Evolutionary conservation across 371 early-diverging fungal species (phyloP).

Genomic region (Mortierella polycephala): DNA sequence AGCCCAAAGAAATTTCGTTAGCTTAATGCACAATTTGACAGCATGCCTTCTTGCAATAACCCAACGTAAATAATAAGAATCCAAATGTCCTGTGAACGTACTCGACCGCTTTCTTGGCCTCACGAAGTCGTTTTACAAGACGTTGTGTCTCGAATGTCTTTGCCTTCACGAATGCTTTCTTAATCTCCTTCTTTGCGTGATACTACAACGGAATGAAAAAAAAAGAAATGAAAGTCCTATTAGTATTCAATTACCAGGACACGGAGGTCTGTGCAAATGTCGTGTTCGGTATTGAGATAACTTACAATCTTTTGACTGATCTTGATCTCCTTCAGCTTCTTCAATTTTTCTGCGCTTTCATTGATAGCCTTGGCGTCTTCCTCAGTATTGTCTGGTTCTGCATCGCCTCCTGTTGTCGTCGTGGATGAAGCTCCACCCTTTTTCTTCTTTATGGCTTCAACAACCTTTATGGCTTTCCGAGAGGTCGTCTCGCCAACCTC

Average conservation of each 20-base stretch:
- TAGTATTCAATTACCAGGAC: neutral
- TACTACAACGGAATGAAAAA: constrained; percentile 12
- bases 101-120: constrained; percentile 38
- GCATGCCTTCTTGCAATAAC: neutral
- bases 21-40: no score
- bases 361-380: constrained; percentile 3
- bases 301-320: constrained; percentile 56
- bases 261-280: no score
- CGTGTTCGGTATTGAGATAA: neutral
- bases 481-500: constrained; percentile 57
- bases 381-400: constrained; percentile 39
- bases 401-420: constrained; percentile 14
- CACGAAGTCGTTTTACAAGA: constrained; percentile 37
- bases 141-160: constrained; percentile 38
- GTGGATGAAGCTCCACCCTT: neutral
- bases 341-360: constrained; percentile 25
- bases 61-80: neutral
- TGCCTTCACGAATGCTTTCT: constrained; percentile 41
- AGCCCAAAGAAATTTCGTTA: neutral
- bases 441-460: constrained; percentile 37
- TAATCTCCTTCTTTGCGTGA: constrained; percentile 49
- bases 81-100: no score
- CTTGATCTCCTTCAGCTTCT: constrained; percentile 56
- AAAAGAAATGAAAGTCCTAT: neutral
- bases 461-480: constrained; percentile 48